These are phyloP conservation scores for Yarrowia keelungensis DNA, from an alignment of 805 yeast species.

Conservation along the genomic window DNA sequence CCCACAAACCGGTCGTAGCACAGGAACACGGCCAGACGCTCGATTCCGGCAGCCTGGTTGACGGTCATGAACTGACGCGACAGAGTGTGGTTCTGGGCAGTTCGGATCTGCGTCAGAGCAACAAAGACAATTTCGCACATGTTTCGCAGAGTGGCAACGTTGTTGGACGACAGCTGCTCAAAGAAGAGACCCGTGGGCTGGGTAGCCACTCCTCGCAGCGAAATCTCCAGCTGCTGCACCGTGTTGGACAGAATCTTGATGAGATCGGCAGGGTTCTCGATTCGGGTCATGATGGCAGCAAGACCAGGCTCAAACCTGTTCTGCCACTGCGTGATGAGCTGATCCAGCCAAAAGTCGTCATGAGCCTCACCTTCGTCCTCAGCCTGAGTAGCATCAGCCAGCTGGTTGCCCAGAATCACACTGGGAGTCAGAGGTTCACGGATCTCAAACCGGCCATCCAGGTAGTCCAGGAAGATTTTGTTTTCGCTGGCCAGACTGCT, in stretches of 20 bases:
- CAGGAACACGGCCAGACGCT: constrained; percentile 24
- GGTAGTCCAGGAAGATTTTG: constrained; percentile 22
- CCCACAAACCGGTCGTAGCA: constrained; percentile 33
- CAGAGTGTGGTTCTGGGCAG: constrained; percentile 29
- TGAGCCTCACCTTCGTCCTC: not conserved
- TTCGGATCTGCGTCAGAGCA: constrained; percentile 32
- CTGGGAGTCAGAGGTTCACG: constrained; percentile 8
- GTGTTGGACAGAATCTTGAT: constrained; percentile 57
- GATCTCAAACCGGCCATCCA: constrained; percentile 15
- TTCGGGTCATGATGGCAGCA: constrained; percentile 27
- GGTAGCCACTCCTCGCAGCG: constrained; percentile 59
- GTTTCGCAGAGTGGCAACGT: constrained; percentile 64
- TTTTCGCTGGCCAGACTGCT: constrained; percentile 1
- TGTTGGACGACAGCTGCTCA: constrained; percentile 67
- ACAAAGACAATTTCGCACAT: constrained; percentile 50
- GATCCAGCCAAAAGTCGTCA: not conserved
- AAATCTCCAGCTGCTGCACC: constrained; percentile 68
- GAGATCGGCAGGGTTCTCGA: constrained; percentile 26
- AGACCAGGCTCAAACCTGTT: constrained; percentile 28
- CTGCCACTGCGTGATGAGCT: constrained; percentile 18
- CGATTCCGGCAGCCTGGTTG: constrained; percentile 22
- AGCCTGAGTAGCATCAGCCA: constrained; percentile 16
- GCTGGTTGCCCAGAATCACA: constrained; percentile 13
- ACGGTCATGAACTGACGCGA: constrained; percentile 34
- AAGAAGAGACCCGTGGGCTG: constrained; percentile 53